Evolutionary conservation across 805 yeast species (phyloP).

Genomic region (Candida parachauliodes): DNA sequence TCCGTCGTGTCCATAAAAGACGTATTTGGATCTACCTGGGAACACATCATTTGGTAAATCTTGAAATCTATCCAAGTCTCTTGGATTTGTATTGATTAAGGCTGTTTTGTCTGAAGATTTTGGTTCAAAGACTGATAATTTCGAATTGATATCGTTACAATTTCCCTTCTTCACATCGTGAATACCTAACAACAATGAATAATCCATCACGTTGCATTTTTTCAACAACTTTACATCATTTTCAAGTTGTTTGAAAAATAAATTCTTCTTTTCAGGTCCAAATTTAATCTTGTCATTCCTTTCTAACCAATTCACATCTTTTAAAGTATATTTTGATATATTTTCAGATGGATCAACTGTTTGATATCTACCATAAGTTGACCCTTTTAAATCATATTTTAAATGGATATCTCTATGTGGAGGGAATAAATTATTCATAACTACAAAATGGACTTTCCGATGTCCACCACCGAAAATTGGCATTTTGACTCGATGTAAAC

Average conservation of each 20-base stretch:
- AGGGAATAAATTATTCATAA: conserved; percentile 96
- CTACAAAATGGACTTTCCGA: conserved; percentile 85
- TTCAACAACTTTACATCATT: conserved; percentile 73
- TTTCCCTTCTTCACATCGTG: conserved; percentile 66
- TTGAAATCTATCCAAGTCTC: conserved; percentile 34
- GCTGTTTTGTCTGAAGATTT: conserved; percentile 34
- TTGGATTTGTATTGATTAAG: conserved; percentile 45
- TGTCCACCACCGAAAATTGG: conserved; percentile 57
- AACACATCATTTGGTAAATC: conserved; percentile 44
- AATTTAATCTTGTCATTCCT: conserved; percentile 59
- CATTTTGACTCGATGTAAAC: conserved; percentile 88
- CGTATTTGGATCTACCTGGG: conserved; percentile 48
- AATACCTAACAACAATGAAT: conserved; percentile 82
- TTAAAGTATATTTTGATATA: conserved; percentile 50
- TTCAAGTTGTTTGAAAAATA: conserved; percentile 65
- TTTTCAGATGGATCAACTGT: conserved; percentile 22
- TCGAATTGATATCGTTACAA: conserved; percentile 24
- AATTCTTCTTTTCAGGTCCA: conserved; percentile 64
- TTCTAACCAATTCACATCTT: conserved; percentile 88
- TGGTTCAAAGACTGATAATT: conserved; percentile 44
- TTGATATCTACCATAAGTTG: conserved; percentile 76
- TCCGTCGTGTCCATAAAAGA: conserved; percentile 77
- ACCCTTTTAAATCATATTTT: conserved; percentile 91
- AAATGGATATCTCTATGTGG: conserved; percentile 83
- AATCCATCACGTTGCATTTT: conserved; percentile 88